Percentiles rank a stretch among this genome's conserved stretches.
phyloP scores from a whole-genome alignment of 169 alveolate species.

The Condylostoma magnum region DNA sequence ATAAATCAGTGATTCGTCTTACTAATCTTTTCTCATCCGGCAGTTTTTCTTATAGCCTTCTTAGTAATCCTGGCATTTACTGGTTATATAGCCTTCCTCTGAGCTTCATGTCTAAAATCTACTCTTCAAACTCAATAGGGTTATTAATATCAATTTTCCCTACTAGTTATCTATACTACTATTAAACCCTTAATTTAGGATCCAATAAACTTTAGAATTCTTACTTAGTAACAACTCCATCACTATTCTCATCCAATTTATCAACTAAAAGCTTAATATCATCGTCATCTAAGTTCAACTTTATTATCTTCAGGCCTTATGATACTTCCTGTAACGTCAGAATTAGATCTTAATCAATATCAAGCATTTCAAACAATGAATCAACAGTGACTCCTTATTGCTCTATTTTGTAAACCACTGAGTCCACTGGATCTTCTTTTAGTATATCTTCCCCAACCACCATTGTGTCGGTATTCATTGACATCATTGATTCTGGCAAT shows the following conservation, averaged over 20 bases:
- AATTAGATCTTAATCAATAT: not conserved
- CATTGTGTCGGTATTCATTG: not conserved
- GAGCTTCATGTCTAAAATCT: constrained; percentile 7
- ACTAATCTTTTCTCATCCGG: not conserved
- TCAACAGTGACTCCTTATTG: constrained; percentile 8
- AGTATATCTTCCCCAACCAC: not conserved
- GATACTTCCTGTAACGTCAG: not conserved
- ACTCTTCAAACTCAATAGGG: constrained; percentile 18
- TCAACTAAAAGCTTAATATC: not conserved
- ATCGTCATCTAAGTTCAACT: not conserved
- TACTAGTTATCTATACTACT: not conserved
- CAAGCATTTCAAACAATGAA: not conserved
- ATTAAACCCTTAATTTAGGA: constrained; percentile 10
- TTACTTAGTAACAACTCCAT: constrained; percentile 14
- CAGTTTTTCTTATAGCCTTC: not conserved
- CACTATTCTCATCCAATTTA: not conserved
- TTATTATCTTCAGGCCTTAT: not conserved
- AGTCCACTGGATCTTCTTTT: constrained; percentile 11
- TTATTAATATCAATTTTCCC: constrained; percentile 17
- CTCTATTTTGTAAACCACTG: not conserved
- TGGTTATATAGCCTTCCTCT: not conserved
- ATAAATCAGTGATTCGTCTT: not conserved
- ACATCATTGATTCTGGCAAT: not conserved
- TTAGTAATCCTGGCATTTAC: not conserved
- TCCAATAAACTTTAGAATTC: not conserved